Conservation (phyloP, 352 stramenopile species). For the Pythium folliculosum region DNA sequence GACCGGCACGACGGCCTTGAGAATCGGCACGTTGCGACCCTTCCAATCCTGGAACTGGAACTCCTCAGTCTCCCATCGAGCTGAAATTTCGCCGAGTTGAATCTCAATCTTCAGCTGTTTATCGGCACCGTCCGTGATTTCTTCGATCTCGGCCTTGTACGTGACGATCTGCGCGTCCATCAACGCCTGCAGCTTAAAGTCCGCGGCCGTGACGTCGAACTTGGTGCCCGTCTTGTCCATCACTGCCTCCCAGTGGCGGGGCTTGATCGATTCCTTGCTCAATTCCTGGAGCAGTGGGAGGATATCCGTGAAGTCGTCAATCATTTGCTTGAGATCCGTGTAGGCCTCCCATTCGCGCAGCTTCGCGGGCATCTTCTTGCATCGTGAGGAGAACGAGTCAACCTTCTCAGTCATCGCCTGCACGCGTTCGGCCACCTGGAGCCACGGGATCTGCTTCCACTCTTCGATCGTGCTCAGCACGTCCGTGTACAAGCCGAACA, state of each 20-base stretch:
- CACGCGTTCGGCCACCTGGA: conserved; percentile 92
- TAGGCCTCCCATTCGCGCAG: conserved; percentile 98
- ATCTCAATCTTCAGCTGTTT: conserved; percentile 98
- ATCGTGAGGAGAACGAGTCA: conserved; percentile 94
- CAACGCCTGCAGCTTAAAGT: conserved; percentile 96
- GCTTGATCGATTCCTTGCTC: conserved; percentile 96
- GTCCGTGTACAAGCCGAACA: conserved; percentile 97
- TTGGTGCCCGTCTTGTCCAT: conserved; percentile 93
- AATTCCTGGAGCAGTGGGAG: conserved; percentile 96
- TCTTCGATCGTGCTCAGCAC: conserved; percentile 97
- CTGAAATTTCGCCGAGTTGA: conserved; percentile 93
- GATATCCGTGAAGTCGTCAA: conserved; percentile 98
- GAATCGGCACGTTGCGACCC: conserved; percentile 92
- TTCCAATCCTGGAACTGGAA: conserved; percentile 97
- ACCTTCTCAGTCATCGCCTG: conserved; percentile 97
- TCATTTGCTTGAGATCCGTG: conserved; percentile 95
- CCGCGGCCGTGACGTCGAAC: conserved; percentile 92
- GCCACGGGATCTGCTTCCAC: conserved; percentile 97
- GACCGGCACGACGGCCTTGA: conserved; percentile 95
- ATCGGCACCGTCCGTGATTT: conserved; percentile 97
- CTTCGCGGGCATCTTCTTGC: conserved; percentile 97
- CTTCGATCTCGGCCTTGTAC: conserved; percentile 95
- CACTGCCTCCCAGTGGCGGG: conserved; percentile 97
- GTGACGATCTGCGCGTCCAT: conserved; percentile 93
- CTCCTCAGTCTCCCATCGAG: conserved; percentile 92